Evolutionary conservation across 345 rosid genomes (phyloP), one percentile per base, ranked within the genome.

Genomic region (Gossypium arboreum): DNA sequence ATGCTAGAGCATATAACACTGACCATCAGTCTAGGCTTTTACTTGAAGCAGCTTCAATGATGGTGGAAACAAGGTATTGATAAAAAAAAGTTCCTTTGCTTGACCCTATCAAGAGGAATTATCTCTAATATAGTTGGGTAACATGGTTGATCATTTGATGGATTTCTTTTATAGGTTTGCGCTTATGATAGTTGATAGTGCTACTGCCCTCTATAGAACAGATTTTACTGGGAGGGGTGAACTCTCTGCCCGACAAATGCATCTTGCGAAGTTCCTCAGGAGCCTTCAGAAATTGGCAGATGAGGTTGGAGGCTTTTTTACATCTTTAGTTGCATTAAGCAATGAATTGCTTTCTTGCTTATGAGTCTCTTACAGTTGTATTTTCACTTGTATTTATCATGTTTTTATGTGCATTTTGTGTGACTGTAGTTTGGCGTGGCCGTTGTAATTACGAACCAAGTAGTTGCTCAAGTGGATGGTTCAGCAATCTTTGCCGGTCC

Each of bases 41-140:
- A 86, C 94, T 94, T 77, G 97, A 94, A 87, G 98, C 98, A 75
- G 98, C 98, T 78, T 94, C 98, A 63, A 94, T 94, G 98, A 94
- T 94, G 98, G 91, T 94, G 78, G 98, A 94, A 79, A 92, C 97
- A 76, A 86, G 98, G 98, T 90, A 52, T 78, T 56, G 27, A 41
- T 39, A 0, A 18, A 56, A 25, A 56, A 25, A 29, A 4, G n/a
- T 17, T 73, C 52, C 72, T 18, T 48, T 73, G 44, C 29, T 63
- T 60, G 56, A 70, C 69, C 0, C 41, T 39, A 50, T 51, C 20
- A 18, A 48, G 43, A 71, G 58, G 1, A 47, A 16, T 22, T 16
- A n/a, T 50, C 29, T 68, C 61, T 3, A 17, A 13, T 65, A 45
- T 41, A 39, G 55, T 6, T 59, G 25, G 7, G 15, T 20, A 15